A percentile compares a stretch with the other conserved stretches of the same genome.
phyloP scores from a whole-genome alignment of 108 stramenopile species.

The Cyclotella atomus region DNA sequence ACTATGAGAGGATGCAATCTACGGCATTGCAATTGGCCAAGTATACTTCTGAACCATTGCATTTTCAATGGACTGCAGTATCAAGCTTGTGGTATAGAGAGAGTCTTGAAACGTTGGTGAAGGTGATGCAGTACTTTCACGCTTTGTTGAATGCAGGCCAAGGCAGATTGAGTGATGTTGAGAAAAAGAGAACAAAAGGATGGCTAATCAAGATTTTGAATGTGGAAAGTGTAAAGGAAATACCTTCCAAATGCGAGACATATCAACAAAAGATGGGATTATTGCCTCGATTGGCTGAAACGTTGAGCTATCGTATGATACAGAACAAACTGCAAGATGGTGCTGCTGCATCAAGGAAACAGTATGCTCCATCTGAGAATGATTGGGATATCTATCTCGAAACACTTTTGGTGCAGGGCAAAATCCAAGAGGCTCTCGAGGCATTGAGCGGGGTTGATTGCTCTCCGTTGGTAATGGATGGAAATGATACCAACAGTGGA shows the following conservation, averaged over 20 bases:
- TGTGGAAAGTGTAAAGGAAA: conserved; percentile 4
- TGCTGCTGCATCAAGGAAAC: not conserved
- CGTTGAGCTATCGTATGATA: conserved; percentile 55
- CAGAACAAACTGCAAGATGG: conserved; percentile 12
- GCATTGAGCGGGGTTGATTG: conserved; percentile 43
- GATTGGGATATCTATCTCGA: conserved; percentile 61
- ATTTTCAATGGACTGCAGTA: conserved; percentile 41
- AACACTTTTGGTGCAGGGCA: conserved; percentile 57
- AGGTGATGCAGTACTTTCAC: conserved; percentile 11
- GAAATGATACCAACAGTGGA: not conserved
- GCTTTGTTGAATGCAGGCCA: not conserved
- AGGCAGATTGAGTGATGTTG: not conserved
- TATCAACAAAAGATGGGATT: conserved; percentile 45
- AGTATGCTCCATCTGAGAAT: conserved; percentile 45
- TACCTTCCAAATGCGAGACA: conserved; percentile 13
- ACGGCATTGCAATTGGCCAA: conserved; percentile 23
- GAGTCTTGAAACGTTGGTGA: conserved; percentile 11
- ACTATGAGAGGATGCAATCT: conserved; percentile 40
- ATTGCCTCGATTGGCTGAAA: conserved; percentile 80
- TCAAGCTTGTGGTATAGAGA: conserved; percentile 37
- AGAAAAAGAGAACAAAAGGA: not conserved
- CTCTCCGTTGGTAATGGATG: conserved; percentile 15
- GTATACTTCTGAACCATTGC: conserved; percentile 13
- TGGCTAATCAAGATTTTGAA: conserved; percentile 7
- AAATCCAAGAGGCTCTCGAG: conserved; percentile 63